These are phyloP conservation scores for Vaccinium vitisidaea DNA, from an alignment of 148 eudicot species.

Conservation along the genomic window DNA sequence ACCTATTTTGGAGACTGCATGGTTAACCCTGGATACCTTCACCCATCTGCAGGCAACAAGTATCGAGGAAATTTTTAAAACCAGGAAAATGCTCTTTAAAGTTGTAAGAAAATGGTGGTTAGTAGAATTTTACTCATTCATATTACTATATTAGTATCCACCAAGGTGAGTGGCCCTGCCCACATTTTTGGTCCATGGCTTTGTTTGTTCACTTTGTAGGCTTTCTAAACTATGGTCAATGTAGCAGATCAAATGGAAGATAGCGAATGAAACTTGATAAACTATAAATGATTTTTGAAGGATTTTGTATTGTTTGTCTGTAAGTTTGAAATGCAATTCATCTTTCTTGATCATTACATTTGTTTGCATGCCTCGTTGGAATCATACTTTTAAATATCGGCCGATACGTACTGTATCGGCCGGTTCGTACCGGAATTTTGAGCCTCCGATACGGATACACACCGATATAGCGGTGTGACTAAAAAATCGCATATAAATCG, in stretches of 20 bases:
- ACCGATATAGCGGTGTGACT: too few species aligned
- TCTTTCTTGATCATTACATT: background rate
- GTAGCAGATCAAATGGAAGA: background rate
- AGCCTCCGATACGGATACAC: too few species aligned
- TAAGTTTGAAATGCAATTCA: background rate
- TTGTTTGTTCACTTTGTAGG: background rate
- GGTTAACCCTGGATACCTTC: background rate
- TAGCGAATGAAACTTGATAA: background rate
- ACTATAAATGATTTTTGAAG: background rate
- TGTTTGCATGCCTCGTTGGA: background rate
- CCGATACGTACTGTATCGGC: too few species aligned
- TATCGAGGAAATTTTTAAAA: background rate
- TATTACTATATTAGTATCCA: too few species aligned
- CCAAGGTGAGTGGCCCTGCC: background rate
- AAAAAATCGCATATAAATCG: too few species aligned
- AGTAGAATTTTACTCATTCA: background rate
- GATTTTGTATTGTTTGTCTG: too few species aligned
- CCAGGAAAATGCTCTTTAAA: background rate
- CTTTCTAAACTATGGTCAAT: background rate
- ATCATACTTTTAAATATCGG: background rate
- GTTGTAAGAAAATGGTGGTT: background rate
- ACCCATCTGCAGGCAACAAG: background rate
- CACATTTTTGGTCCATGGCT: background rate
- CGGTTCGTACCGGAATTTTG: too few species aligned
- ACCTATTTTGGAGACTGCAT: too few species aligned